Evolutionary conservation across 345 rosid species (phyloP), one percentile per base, ranked within the genome.

Genomic region (Theobroma cacao): DNA sequence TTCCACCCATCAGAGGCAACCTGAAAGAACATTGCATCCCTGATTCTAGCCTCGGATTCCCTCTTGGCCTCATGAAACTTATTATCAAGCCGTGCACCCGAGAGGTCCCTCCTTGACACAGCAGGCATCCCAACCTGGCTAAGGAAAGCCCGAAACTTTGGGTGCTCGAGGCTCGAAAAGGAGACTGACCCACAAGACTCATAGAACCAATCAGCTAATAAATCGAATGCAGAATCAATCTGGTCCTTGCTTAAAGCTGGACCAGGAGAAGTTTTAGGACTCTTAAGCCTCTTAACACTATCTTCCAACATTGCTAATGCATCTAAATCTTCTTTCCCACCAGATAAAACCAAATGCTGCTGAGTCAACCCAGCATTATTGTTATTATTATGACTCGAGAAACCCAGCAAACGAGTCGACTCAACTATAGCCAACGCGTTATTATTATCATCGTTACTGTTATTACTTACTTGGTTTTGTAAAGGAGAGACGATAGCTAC

Each of bases 241-340:
- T 85, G 91, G 67, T 83, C 84, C 79, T 85, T 84, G 82, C 79
- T 87, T 53, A 89, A 80, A 36, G 85, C 82, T 50, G 90, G 85
- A 79, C 86, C 88, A 18, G 86, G 87, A 36, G 85, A 82, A 11
- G 87, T 55, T 76, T 89, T 87, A 7, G 88, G 87, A 68, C 90
- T 87, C 85, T 89, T 89, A 28, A 87, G 87, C 89, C 77, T 87
- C 86, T 87, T 89, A 7, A 89, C 86, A 69, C 91, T 89, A 52
- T 87, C 84, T 78, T 89, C 91, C 82, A 89, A 80, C 90, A 84
- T 85, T 22, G 90, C 91, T 53, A 89, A 78, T 14, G 91, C 82
- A 24, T 82, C 86, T 77, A 85, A 80, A 76, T 89, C 91, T 10
- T 89, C 90, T 67, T 87, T 85, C 7, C 90, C 91, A 53, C 91